Evolutionary conservation across 352 stramenopile genomes (phyloP).

Genomic region (Globisporangium mamillatum): DNA sequence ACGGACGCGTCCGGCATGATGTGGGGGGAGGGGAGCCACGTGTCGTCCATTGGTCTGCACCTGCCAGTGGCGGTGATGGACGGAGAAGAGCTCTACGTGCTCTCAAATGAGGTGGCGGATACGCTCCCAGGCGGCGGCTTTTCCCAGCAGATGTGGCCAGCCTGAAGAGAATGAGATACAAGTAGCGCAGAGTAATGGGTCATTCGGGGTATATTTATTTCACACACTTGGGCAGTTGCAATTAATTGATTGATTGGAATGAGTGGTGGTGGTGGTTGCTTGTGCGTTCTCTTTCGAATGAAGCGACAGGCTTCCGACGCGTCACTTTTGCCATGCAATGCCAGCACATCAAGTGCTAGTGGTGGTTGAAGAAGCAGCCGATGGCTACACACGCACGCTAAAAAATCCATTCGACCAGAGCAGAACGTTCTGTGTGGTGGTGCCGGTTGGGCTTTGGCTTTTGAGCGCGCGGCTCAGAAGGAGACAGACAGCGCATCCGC

Average conservation of each 20-base stretch:
- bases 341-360: background rate
- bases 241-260: background rate
- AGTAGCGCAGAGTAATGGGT: background rate
- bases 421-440: constrained; percentile 8
- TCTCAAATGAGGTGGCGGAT: background rate
- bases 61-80: background rate
- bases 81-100: background rate
- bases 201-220: constrained; percentile 9
- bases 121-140: background rate
- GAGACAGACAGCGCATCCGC: background rate
- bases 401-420: background rate
- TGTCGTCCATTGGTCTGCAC: background rate
- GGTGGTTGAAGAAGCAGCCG: constrained; percentile 3
- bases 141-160: background rate
- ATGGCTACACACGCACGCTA: background rate
- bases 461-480: constrained; percentile 4
- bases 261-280: background rate
- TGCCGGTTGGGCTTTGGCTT: background rate
- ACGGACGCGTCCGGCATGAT: background rate
- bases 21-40: background rate
- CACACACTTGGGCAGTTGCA: background rate
- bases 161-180: background rate
- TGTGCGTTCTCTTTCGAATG: background rate
- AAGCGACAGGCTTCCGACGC: background rate
- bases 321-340: background rate